These are phyloP conservation scores for Closterium sp. DNA, from an alignment of 139 green algal genomes.

Conservation along the genomic window DNA sequence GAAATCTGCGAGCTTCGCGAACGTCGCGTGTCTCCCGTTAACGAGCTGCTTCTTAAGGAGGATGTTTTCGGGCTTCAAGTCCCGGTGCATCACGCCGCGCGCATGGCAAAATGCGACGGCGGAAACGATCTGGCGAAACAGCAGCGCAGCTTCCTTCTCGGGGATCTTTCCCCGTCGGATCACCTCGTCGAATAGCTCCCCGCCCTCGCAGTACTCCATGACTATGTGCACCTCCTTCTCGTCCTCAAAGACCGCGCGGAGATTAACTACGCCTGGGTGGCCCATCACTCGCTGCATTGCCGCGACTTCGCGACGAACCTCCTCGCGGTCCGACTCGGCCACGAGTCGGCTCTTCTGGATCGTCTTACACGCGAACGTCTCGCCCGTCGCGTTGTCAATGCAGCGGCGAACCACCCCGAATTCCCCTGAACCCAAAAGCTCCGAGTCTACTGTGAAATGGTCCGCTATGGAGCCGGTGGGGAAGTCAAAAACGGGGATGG, in stretches of 20 bases:
- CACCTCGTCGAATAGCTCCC: conserved; percentile 95
- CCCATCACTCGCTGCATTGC: conserved; percentile 83
- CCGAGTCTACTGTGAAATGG: background rate
- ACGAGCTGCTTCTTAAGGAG: conserved; percentile 57
- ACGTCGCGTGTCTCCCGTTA: background rate
- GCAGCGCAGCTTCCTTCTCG: conserved; percentile 78
- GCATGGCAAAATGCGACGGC: conserved; percentile 88
- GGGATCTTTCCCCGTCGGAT: conserved; percentile 72
- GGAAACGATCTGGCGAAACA: conserved; percentile 83
- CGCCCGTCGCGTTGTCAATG: conserved; percentile 30
- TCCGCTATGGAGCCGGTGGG: background rate
- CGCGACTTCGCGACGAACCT: conserved; percentile 84
- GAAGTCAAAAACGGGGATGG: background rate
- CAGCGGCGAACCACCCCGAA: background rate
- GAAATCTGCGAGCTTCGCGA: conserved; percentile 1
- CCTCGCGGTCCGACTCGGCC: conserved; percentile 78
- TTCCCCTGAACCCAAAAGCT: background rate
- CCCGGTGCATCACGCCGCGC: conserved; percentile 87
- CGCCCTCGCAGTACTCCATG: conserved; percentile 55
- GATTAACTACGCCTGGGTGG: conserved; percentile 71
- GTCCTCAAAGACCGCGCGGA: conserved; percentile 11
- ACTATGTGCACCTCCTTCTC: conserved; percentile 22
- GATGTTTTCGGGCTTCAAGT: conserved; percentile 94
- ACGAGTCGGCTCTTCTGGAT: conserved; percentile 87
- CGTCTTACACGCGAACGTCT: conserved; percentile 76